A percentile compares a stretch with the other conserved stretches of the same genome.
Evolutionary conservation across 306 rosid genomes (phyloP).

Genomic region (Arachis hypogaea): DNA sequence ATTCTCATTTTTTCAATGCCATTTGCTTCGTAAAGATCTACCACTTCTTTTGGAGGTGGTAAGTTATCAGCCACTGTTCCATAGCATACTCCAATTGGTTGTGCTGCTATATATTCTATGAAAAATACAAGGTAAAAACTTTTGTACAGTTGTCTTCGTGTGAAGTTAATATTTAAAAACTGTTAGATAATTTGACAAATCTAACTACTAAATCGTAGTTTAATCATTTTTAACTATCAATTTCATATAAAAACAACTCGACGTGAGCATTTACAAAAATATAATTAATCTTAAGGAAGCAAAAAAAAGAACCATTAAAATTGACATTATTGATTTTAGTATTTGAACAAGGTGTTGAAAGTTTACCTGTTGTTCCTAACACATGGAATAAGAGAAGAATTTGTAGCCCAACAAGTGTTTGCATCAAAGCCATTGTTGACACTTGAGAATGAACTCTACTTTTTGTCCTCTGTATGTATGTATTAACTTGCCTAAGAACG

Average conservation of each 20-base stretch:
- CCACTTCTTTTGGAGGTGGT: conserved; percentile 43
- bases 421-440: neutral
- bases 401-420: neutral
- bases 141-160: no score
- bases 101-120: conserved; percentile 25
- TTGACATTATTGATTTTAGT: neutral
- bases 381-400: neutral
- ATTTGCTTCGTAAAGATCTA: conserved; percentile 42
- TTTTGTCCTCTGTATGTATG: neutral
- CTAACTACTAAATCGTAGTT: no score
- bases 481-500: neutral
- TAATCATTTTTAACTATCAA: neutral
- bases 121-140: neutral
- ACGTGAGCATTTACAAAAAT: no score
- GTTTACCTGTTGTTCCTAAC: neutral
- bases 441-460: neutral
- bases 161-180: no score
- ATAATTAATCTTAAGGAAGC: neutral
- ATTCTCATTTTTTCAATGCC: conserved; percentile 48
- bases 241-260: no score
- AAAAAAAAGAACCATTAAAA: no score
- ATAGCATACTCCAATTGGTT: conserved; percentile 51
- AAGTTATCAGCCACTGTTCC: conserved; percentile 39
- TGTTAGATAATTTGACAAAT: no score
- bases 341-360: neutral